Evolutionary conservation across 2,329 filamentous ascomycete species (phyloP).

Genomic region (Cladorrhinum sp.): DNA sequence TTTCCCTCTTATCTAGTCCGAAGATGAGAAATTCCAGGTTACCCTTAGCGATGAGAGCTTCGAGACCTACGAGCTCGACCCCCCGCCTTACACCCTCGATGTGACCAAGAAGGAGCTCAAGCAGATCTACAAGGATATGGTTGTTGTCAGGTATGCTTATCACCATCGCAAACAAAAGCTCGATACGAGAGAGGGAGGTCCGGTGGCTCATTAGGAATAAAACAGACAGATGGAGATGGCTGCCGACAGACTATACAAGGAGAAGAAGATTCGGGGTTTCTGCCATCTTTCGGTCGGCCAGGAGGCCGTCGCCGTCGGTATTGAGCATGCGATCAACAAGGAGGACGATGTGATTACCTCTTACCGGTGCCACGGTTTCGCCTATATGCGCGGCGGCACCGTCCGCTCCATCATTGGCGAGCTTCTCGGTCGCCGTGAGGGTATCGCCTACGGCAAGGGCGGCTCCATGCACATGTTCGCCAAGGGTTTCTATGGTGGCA

Average conservation of each 20-base stretch:
- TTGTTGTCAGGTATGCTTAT: slow-evolving; percentile 74
- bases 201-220: neutral
- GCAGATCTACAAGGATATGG: slow-evolving; percentile 99
- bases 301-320: slow-evolving; percentile 94
- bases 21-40: slow-evolving; percentile 89
- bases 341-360: slow-evolving; percentile 94
- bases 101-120: slow-evolving; percentile 98
- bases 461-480: slow-evolving; percentile 99
- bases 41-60: slow-evolving; percentile 97
- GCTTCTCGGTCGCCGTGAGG: slow-evolving; percentile 88
- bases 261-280: slow-evolving; percentile 99
- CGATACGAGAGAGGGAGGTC: neutral
- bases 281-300: slow-evolving; percentile 97
- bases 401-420: slow-evolving; percentile 95
- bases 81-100: slow-evolving; percentile 85
- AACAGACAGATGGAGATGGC: slow-evolving; percentile 98
- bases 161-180: neutral
- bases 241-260: slow-evolving; percentile 97
- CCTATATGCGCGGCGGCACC: slow-evolving; percentile 88
- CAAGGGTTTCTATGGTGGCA: slow-evolving; percentile 96
- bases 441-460: slow-evolving; percentile 98
- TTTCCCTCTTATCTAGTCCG: slow-evolving; percentile 61
- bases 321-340: slow-evolving; percentile 91
- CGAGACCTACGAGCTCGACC: slow-evolving; percentile 98
- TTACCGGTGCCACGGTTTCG: slow-evolving; percentile 98